Percentiles rank a stretch among this genome's conserved stretches.
phyloP scores from a whole-genome alignment of 805 yeast genomes.

The Wickerhamomyces sydowiorum region DNA sequence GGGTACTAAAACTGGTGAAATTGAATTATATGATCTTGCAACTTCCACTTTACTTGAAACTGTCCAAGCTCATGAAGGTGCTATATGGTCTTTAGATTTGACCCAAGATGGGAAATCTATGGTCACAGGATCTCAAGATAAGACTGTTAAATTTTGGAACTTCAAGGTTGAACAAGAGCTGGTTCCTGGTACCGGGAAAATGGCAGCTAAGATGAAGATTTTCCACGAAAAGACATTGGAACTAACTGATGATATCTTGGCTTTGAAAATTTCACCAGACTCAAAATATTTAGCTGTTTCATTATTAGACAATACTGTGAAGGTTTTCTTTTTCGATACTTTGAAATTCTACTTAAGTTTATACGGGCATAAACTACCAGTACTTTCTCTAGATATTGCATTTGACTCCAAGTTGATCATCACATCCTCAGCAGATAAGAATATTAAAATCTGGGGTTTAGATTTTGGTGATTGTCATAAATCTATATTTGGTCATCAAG shows the following conservation, averaged over 20 bases:
- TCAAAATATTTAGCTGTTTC: slow-evolving; percentile 74
- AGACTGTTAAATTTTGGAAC: slow-evolving; percentile 85
- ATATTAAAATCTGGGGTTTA: slow-evolving; percentile 96
- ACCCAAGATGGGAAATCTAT: slow-evolving; percentile 80
- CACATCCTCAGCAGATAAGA: slow-evolving; percentile 95
- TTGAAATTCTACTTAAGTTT: slow-evolving; percentile 82
- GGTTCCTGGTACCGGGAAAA: slow-evolving; percentile 64
- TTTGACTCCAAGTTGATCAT: slow-evolving; percentile 80
- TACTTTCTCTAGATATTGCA: slow-evolving; percentile 86
- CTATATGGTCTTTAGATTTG: slow-evolving; percentile 88
- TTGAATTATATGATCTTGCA: slow-evolving; percentile 83
- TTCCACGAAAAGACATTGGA: slow-evolving; percentile 79
- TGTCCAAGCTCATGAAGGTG: slow-evolving; percentile 73
- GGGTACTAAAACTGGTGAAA: slow-evolving; percentile 82
- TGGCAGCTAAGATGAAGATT: slow-evolving; percentile 49
- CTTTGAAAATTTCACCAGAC: slow-evolving; percentile 78
- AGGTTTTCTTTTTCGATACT: slow-evolving; percentile 83
- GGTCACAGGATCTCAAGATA: slow-evolving; percentile 93
- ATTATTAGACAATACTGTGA: slow-evolving; percentile 88
- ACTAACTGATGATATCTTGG: slow-evolving; percentile 76
- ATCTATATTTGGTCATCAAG: slow-evolving; percentile 95
- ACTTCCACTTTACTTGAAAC: slow-evolving; percentile 68
- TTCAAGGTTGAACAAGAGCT: slow-evolving; percentile 59
- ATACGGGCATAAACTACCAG: slow-evolving; percentile 96
- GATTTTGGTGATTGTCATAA: slow-evolving; percentile 99